Evolutionary conservation across 352 stramenopile species (phyloP).

Genomic region (Globisporangium uncinulatum): DNA sequence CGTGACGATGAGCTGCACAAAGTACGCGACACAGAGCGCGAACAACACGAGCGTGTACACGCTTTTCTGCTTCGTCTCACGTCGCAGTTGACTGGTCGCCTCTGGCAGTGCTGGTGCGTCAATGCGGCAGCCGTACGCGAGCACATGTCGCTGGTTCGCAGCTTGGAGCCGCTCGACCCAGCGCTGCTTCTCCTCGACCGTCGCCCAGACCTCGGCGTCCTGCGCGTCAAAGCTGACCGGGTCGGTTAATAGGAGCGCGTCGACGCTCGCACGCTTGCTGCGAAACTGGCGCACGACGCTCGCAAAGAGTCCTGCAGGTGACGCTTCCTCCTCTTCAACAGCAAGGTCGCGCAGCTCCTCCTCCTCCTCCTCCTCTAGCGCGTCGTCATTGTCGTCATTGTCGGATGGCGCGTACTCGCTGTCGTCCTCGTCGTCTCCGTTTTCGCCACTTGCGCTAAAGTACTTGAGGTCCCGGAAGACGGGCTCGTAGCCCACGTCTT

Average conservation of each 20-base stretch:
- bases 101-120: slow-evolving; percentile 20
- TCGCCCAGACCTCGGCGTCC: slow-evolving; percentile 20
- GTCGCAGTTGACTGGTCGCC: slow-evolving; percentile 15
- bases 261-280: not conserved
- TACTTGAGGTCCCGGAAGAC: slow-evolving; percentile 12
- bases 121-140: slow-evolving; percentile 26
- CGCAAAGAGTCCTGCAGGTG: slow-evolving; percentile 11
- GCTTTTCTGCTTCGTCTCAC: slow-evolving; percentile 17
- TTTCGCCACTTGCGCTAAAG: not conserved
- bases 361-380: not conserved
- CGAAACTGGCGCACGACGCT: slow-evolving; percentile 5
- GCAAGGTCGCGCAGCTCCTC: slow-evolving; percentile 1
- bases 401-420: slow-evolving; percentile 11
- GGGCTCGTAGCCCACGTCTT: slow-evolving; percentile 5
- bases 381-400: not conserved
- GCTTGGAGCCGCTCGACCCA: slow-evolving; percentile 20
- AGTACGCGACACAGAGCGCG: slow-evolving; percentile 18
- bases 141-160: slow-evolving; percentile 16
- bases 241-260: not conserved
- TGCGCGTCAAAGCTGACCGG: slow-evolving; percentile 17
- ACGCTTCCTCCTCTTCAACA: slow-evolving; percentile 11
- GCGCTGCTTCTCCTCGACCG: slow-evolving; percentile 18
- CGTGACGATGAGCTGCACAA: slow-evolving; percentile 18
- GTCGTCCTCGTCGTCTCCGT: slow-evolving; percentile 2
- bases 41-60: slow-evolving; percentile 21